Evolutionary conservation across 2,329 filamentous ascomycete genomes (phyloP).

Genomic region (Colletotrichum liriopes): DNA sequence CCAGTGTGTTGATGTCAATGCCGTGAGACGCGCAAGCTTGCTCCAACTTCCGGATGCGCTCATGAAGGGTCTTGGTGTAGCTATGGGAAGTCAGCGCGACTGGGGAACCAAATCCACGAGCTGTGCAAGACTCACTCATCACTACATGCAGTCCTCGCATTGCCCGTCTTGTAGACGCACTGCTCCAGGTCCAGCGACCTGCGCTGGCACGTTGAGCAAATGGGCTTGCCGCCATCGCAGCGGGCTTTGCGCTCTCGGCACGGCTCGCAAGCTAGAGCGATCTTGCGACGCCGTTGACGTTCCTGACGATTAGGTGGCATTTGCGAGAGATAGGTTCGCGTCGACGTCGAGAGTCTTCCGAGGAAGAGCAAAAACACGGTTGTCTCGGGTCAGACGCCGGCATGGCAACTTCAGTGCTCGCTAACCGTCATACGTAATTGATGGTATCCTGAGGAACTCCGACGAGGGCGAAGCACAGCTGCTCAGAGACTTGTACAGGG

Average conservation of each 20-base stretch:
- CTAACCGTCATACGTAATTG: no score
- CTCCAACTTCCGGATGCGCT: slow-evolving; percentile 49
- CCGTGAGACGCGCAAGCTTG: slow-evolving; percentile 43
- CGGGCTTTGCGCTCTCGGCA: slow-evolving; percentile 59
- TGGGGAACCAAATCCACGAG: not conserved
- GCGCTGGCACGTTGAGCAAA: slow-evolving; percentile 59
- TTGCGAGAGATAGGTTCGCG: not conserved
- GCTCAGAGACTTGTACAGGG: no score
- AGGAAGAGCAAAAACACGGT: no score
- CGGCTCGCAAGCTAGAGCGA: slow-evolving; percentile 59
- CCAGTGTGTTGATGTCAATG: slow-evolving; percentile 16
- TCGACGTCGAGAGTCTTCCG: not conserved
- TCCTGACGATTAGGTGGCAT: slow-evolving; percentile 7
- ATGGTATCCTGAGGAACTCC: no score
- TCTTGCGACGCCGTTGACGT: slow-evolving; percentile 42
- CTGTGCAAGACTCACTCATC: not conserved
- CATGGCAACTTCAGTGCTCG: no score
- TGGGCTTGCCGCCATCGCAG: slow-evolving; percentile 60
- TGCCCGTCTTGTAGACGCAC: slow-evolving; percentile 57
- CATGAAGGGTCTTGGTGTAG: slow-evolving; percentile 47
- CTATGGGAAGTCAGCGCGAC: slow-evolving; percentile 3
- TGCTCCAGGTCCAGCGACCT: slow-evolving; percentile 51
- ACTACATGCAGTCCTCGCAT: slow-evolving; percentile 50
- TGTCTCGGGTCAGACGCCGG: no score
- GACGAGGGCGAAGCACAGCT: no score